A percentile compares a stretch with the other conserved stretches of the same genome.
Conservation (phyloP, 2,329 filamentous ascomycete species). For the Colletotrichum spinosum region DNA sequence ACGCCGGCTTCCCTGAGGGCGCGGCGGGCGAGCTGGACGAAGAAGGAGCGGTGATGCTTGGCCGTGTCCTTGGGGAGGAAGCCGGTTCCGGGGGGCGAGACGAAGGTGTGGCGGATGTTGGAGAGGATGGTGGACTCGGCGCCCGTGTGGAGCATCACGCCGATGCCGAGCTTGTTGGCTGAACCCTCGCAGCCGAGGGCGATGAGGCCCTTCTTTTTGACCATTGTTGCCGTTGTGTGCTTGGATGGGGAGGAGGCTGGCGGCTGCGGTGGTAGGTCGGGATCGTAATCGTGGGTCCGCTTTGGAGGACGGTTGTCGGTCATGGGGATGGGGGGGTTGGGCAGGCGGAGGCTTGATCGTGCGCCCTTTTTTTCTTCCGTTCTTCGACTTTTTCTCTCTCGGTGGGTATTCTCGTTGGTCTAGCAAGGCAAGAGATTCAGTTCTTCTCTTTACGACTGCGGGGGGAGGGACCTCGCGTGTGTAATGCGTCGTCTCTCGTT, state of each 20-base stretch:
- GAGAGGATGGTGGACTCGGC: conserved; percentile 79
- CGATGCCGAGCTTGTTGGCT: conserved; percentile 97
- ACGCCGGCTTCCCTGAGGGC: conserved; percentile 79
- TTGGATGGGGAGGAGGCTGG: conserved; percentile 28
- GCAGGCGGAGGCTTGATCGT: background rate
- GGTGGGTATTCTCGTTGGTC: background rate
- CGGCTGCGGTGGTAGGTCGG: background rate
- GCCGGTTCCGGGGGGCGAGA: conserved; percentile 90
- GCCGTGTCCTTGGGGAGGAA: conserved; percentile 98
- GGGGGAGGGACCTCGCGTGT: background rate
- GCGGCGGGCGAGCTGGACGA: conserved; percentile 82
- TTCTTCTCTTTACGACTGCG: too few relatives aligned
- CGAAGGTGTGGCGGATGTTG: conserved; percentile 94
- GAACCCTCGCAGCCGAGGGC: conserved; percentile 83
- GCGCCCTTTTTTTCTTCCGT: background rate
- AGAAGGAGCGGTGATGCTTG: conserved; percentile 87
- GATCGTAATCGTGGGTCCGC: conserved; percentile 31
- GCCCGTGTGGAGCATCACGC: conserved; percentile 82
- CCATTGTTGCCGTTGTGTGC: conserved; percentile 40
- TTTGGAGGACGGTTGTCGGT: conserved; percentile 24
- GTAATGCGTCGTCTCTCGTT: background rate
- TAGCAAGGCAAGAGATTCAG: too few relatives aligned
- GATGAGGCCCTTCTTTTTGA: conserved; percentile 54
- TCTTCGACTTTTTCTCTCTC: background rate
- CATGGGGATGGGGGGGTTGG: conserved; percentile 23